A percentile compares a stretch with the other conserved stretches of the same genome.
Conservation (phyloP, 805 yeast species). For the Nakazawaea wyomingensis region DNA sequence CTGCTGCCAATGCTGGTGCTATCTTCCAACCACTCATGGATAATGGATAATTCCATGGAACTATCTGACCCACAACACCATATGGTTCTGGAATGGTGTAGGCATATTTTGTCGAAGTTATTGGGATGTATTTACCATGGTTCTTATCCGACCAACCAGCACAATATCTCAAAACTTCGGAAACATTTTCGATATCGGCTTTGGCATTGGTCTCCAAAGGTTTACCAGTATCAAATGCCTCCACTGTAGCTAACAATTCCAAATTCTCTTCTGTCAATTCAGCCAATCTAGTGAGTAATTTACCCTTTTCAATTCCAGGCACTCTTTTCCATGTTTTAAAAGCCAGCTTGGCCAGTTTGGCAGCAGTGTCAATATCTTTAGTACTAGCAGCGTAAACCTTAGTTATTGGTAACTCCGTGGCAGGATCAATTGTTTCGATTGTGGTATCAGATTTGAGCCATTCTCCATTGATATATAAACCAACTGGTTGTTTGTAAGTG, state of each 20-base stretch:
- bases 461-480: constrained; percentile 56
- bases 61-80: constrained; percentile 64
- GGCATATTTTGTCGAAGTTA: constrained; percentile 45
- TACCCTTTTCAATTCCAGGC: constrained; percentile 36
- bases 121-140: constrained; percentile 35
- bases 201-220: constrained; percentile 42
- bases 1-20: constrained; percentile 79
- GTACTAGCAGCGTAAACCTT: constrained; percentile 42
- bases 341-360: constrained; percentile 41
- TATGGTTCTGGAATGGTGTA: constrained; percentile 65
- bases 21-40: constrained; percentile 77
- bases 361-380: constrained; percentile 47
- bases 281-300: constrained; percentile 41
- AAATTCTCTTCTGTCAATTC: constrained; percentile 44
- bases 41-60: constrained; percentile 72
- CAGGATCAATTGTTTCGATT: constrained; percentile 43
- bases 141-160: constrained; percentile 63
- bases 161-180: constrained; percentile 43
- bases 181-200: constrained; percentile 43
- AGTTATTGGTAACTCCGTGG: constrained; percentile 42
- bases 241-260: constrained; percentile 46
- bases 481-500: constrained; percentile 52
- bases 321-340: constrained; percentile 44
- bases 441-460: constrained; percentile 35
- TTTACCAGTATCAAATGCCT: constrained; percentile 54